A percentile compares a stretch with the other conserved stretches of the same genome.
phyloP scores from a whole-genome alignment of 208 protist species.

The Vickermania ingenoplastis region DNA sequence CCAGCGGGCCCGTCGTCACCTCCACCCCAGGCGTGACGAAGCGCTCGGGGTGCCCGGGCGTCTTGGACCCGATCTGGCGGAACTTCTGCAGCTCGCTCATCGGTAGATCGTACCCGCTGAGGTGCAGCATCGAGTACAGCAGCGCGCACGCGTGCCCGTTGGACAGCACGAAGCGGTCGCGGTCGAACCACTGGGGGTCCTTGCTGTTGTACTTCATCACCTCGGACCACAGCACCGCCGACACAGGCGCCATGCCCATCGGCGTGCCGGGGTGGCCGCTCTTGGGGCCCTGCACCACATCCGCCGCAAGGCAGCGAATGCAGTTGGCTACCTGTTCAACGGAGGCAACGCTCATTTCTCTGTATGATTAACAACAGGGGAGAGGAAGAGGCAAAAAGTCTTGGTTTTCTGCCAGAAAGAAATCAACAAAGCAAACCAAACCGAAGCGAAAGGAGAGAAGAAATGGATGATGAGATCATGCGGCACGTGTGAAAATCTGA shows the following conservation, averaged over 20 bases:
- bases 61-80: constrained; percentile 89
- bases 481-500: no score
- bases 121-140: constrained; percentile 96
- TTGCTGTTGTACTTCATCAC: constrained; percentile 92
- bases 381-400: no score
- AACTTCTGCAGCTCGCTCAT: constrained; percentile 98
- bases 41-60: constrained; percentile 99
- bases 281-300: constrained; percentile 93
- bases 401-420: no score
- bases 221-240: constrained; percentile 92
- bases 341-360: constrained; percentile 29
- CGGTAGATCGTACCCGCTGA: constrained; percentile 92
- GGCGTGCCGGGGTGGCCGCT: constrained; percentile 92
- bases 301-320: constrained; percentile 84
- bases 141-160: constrained; percentile 99
- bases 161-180: constrained; percentile 99
- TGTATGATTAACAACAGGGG: no score
- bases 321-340: constrained; percentile 58
- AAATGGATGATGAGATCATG: no score
- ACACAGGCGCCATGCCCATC: constrained; percentile 94
- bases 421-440: no score
- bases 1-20: constrained; percentile 99
- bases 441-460: no score
- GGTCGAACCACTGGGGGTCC: constrained; percentile 92
- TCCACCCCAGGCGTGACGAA: constrained; percentile 93